A percentile compares a stretch with the other conserved stretches of the same genome.
These are phyloP conservation scores for Solanum appendiculatum DNA, from an alignment of 257 asterid species.

Conservation along the genomic window DNA sequence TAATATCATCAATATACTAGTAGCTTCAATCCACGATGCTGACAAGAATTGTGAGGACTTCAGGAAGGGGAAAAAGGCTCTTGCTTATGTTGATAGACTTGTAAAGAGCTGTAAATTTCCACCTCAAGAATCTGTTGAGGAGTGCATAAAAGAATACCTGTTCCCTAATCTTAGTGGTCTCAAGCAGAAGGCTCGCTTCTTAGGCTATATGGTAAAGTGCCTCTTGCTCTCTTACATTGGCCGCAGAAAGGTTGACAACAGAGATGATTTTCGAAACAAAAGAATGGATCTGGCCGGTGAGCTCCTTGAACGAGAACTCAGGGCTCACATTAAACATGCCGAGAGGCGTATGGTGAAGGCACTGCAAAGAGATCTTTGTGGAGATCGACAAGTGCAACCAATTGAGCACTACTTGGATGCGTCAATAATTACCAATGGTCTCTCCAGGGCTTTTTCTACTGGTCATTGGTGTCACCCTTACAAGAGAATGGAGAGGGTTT, in stretches of 20 bases:
- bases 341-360: slow-evolving; percentile 74
- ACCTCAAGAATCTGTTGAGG: slow-evolving; percentile 69
- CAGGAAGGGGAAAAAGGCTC: slow-evolving; percentile 43
- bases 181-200: slow-evolving; percentile 65
- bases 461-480: slow-evolving; percentile 90
- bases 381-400: slow-evolving; percentile 41
- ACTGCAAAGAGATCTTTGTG: slow-evolving; percentile 72
- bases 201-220: slow-evolving; percentile 84
- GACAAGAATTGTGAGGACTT: slow-evolving; percentile 51
- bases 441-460: slow-evolving; percentile 93
- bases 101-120: slow-evolving; percentile 51
- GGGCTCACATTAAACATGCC: slow-evolving; percentile 68
- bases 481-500: slow-evolving; percentile 73
- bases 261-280: slow-evolving; percentile 89
- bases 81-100: slow-evolving; percentile 24
- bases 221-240: slow-evolving; percentile 71
- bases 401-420: slow-evolving; percentile 71
- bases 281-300: slow-evolving; percentile 89
- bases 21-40: slow-evolving; percentile 68
- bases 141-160: slow-evolving; percentile 41
- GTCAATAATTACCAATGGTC: slow-evolving; percentile 78
- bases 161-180: slow-evolving; percentile 53
- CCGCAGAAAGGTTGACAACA: slow-evolving; percentile 61
- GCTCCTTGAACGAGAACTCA: slow-evolving; percentile 74
- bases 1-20: slow-evolving; percentile 39